These are phyloP conservation scores for Beauveria varroae DNA, from an alignment of 2,329 filamentous ascomycete genomes.

Conservation along the genomic window DNA sequence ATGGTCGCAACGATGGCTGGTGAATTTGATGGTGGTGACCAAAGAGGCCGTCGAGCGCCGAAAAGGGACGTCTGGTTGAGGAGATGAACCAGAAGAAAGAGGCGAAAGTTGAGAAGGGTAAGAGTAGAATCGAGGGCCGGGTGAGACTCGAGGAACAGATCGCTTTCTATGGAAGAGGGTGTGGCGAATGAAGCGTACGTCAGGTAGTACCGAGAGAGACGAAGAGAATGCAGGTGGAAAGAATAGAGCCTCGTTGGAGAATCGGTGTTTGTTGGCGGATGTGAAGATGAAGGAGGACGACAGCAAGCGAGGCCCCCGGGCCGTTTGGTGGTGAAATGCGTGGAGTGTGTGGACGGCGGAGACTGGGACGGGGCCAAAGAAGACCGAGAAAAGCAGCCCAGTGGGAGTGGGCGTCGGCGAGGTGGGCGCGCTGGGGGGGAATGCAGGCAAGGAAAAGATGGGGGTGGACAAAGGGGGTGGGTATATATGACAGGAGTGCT, in stretches of 20 bases:
- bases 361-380: too few relatives aligned
- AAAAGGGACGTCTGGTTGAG: background rate
- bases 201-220: background rate
- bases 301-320: background rate
- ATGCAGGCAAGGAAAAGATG: too few relatives aligned
- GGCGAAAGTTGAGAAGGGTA: background rate
- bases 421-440: background rate
- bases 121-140: background rate
- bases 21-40: background rate
- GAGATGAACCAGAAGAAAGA: background rate
- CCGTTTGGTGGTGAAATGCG: background rate
- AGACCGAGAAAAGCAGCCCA: too few relatives aligned
- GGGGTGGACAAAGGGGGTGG: too few relatives aligned
- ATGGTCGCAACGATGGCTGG: background rate
- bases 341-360: slow-evolving; percentile 8
- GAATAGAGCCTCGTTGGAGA: background rate
- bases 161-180: slow-evolving; percentile 2
- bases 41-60: background rate
- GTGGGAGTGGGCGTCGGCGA: background rate
- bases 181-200: background rate
- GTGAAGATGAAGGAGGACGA: slow-evolving; percentile 2
- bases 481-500: too few relatives aligned
- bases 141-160: background rate
- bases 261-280: background rate
- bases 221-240: background rate